Evolutionary conservation across 2,329 filamentous ascomycete species (phyloP).

Genomic region (Xylariales sp.): DNA sequence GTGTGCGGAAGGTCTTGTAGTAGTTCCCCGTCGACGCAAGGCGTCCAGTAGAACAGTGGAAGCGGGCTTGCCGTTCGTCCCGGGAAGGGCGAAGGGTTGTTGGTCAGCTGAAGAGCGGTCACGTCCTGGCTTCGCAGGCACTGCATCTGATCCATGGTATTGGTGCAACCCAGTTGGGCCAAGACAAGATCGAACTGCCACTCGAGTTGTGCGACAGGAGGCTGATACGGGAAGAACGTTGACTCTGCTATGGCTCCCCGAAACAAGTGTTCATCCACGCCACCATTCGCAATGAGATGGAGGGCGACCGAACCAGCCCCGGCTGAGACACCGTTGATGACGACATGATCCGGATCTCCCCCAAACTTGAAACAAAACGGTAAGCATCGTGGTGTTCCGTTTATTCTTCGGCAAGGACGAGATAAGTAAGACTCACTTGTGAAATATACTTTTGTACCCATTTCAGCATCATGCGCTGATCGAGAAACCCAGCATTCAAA

Average conservation of each 20-base stretch:
- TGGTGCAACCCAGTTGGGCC: conserved; percentile 29
- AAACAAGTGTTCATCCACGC: conserved; percentile 38
- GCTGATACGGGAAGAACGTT: conserved; percentile 46
- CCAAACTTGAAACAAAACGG: too few species aligned
- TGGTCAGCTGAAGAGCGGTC: conserved; percentile 33
- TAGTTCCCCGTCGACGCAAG: conserved; percentile 43
- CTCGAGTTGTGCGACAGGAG: conserved; percentile 36
- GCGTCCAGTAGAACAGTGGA: conserved; percentile 46
- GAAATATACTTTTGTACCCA: conserved; percentile 60
- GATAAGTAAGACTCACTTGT: conserved; percentile 26
- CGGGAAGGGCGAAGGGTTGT: conserved; percentile 34
- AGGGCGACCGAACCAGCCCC: conserved; percentile 54
- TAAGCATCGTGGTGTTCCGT: too few species aligned
- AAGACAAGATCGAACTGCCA: conserved; percentile 40
- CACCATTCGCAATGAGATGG: conserved; percentile 44
- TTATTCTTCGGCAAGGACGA: too few species aligned
- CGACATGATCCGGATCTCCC: conserved; percentile 53
- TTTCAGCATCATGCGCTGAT: conserved; percentile 55
- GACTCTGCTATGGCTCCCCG: conserved; percentile 41
- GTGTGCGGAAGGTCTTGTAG: conserved; percentile 35
- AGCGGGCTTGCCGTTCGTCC: conserved; percentile 23
- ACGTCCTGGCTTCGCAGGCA: conserved; percentile 36
- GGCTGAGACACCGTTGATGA: conserved; percentile 58
- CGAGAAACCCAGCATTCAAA: conserved; percentile 60
- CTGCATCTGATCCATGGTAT: conserved; percentile 26